Evolutionary conservation across 2,329 filamentous ascomycete species (phyloP).

Genomic region (Shiraia sp.): DNA sequence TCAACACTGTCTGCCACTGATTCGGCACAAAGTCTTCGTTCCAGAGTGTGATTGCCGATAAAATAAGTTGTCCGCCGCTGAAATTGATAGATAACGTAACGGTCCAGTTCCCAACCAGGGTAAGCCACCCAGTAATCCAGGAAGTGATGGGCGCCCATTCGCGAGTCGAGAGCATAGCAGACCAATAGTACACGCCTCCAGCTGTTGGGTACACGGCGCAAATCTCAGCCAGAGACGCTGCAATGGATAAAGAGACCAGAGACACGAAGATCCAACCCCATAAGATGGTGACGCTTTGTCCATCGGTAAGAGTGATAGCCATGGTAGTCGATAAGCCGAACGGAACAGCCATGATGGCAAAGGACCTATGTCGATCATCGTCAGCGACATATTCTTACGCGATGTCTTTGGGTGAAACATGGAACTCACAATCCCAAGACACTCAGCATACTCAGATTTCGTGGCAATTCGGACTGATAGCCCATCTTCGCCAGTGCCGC

Average conservation of each 20-base stretch:
- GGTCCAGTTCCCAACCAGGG: slow-evolving; percentile 75
- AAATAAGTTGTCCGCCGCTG: slow-evolving; percentile 64
- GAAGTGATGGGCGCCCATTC: slow-evolving; percentile 69
- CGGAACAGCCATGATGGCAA: slow-evolving; percentile 75
- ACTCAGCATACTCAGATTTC: slow-evolving; percentile 70
- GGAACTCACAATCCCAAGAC: slow-evolving; percentile 63
- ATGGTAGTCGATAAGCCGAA: slow-evolving; percentile 71
- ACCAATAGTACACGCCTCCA: slow-evolving; percentile 74
- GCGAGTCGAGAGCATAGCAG: slow-evolving; percentile 67
- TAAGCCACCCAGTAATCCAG: slow-evolving; percentile 73
- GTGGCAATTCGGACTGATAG: slow-evolving; percentile 68
- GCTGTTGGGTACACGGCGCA: slow-evolving; percentile 76
- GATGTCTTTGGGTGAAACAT: neutral
- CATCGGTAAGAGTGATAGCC: slow-evolving; percentile 69
- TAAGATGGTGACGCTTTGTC: slow-evolving; percentile 69
- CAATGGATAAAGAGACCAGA: slow-evolving; percentile 68
- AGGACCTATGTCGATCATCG: slow-evolving; percentile 53
- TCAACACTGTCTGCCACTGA: slow-evolving; percentile 70
- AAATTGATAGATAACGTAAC: slow-evolving; percentile 69
- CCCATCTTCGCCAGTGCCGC: slow-evolving; percentile 68
- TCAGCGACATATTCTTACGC: slow-evolving; percentile 3
- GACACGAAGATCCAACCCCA: slow-evolving; percentile 73
- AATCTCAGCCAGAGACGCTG: slow-evolving; percentile 73
- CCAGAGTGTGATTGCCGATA: slow-evolving; percentile 70
- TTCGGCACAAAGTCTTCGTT: slow-evolving; percentile 70